These are phyloP conservation scores for Paramecium caudatum DNA, from an alignment of 73 alveolate genomes.

Conservation along the genomic window DNA sequence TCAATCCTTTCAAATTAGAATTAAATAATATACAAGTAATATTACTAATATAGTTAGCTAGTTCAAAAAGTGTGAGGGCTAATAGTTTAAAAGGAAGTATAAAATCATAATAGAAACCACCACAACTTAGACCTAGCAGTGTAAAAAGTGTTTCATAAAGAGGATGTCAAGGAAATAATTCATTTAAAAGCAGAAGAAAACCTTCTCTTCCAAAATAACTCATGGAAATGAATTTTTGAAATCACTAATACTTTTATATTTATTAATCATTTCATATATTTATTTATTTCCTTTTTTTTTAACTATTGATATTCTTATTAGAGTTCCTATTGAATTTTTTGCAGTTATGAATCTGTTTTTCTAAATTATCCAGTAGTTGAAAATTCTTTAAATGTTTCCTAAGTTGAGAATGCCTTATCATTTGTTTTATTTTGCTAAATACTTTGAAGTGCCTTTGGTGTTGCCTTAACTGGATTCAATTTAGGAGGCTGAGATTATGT, in stretches of 20 bases:
- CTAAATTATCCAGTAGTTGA: not conserved
- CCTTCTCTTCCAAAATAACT: slow-evolving; percentile 2
- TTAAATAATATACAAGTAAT: slow-evolving; percentile 44
- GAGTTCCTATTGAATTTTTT: slow-evolving; percentile 19
- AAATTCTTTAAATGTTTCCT: not conserved
- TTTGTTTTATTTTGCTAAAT: not conserved
- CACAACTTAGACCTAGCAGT: slow-evolving; percentile 8
- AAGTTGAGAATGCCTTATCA: not conserved
- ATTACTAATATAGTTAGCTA: not conserved
- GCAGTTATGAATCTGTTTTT: slow-evolving; percentile 22
- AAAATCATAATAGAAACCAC: too few relatives aligned
- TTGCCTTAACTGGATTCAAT: slow-evolving; percentile 3
- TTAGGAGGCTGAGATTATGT: not conserved
- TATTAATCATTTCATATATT: slow-evolving; percentile 43
- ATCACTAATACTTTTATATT: slow-evolving; percentile 25
- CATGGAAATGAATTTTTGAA: not conserved
- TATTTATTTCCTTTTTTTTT: slow-evolving; percentile 16
- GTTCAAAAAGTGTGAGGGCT: not conserved
- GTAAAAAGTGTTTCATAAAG: not conserved
- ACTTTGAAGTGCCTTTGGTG: slow-evolving; percentile 28
- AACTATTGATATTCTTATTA: not conserved
- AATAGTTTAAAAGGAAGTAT: slow-evolving; percentile 1
- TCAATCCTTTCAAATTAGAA: not conserved
- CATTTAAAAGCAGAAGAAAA: not conserved
- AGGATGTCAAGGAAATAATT: slow-evolving; percentile 28